Evolutionary conservation across 1,139 yeast genomes (phyloP), one percentile per base, ranked within the genome.

Genomic region (Candida freyschussii): DNA sequence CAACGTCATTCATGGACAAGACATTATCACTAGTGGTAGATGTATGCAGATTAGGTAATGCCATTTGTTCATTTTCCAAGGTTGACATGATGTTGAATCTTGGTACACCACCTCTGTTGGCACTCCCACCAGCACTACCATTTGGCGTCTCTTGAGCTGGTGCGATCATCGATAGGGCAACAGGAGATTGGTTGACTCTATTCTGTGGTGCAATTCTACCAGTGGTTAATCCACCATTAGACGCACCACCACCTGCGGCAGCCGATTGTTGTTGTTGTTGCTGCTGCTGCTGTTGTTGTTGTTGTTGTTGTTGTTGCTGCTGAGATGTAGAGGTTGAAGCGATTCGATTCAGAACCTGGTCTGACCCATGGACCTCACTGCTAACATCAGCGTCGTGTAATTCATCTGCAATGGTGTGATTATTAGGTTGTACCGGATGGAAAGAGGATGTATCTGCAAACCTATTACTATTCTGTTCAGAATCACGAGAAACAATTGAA

Each of bases 251-350:
- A 17, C 21, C 3, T 17, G 28, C 13, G 37, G 44, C 22, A 29
- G 37, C 26, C 42, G 51, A n/a, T 15, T 21, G 46, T 32, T 44
- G 48, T 17, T 34, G 44, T 27, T 31, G 43, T 34, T 37, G 35
- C 21, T 30, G 46, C 25, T 34, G 44, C 27, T 28, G 44, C 17
- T 27, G 26, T 19, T 27, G 44, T 18, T 21, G 20, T 16, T 26
- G 21, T 20, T 27, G 29, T 23, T 17, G 32, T 11, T 11, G 34
- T 13, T 24, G 33, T 24, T 36, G 45, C 11, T 19, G 32, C 5
- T 15, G 30, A 24, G 36, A 20, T 22, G 34, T 30, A 40, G 31
- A 39, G 32, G 45, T 28, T 47, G 43, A 15, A 21, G 33, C 13
- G 19, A 34, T n/a, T 13, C 24, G 24, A 11, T 21, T 7, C 8